A percentile compares a stretch with the other conserved stretches of the same genome.
phyloP scores from a whole-genome alignment of 2,329 filamentous ascomycete genomes.

The Aspergillus pseudoviridinutans region DNA sequence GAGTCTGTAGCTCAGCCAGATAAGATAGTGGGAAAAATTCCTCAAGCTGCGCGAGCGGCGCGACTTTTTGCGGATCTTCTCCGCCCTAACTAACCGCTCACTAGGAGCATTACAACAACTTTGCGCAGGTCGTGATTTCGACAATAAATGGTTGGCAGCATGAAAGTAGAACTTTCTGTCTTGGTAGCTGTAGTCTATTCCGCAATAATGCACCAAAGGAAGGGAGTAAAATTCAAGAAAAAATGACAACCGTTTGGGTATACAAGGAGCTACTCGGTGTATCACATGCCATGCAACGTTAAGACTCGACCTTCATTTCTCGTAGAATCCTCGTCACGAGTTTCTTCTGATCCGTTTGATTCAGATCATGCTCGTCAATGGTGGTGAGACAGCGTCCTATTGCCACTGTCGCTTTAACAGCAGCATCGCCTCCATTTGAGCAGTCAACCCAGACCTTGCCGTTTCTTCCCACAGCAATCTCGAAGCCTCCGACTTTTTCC shows the following conservation, averaged over 20 bases:
- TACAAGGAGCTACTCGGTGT: background rate
- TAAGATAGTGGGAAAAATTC: background rate
- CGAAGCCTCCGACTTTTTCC: constrained; percentile 61
- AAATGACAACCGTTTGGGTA: background rate
- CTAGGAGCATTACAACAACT: background rate
- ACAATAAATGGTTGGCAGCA: background rate
- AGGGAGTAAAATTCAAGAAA: background rate
- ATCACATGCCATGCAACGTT: constrained; percentile 5
- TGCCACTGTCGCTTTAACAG: constrained; percentile 64
- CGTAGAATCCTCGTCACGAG: constrained; percentile 41
- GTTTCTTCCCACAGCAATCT: constrained; percentile 90
- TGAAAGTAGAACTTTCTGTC: background rate
- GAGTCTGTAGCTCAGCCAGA: background rate
- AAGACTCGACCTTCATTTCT: constrained; percentile 37
- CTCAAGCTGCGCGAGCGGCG: background rate
- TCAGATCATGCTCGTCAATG: constrained; percentile 62
- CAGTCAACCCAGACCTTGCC: constrained; percentile 89
- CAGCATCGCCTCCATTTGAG: constrained; percentile 50
- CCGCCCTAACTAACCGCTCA: background rate
- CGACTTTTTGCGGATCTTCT: background rate
- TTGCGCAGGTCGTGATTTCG: background rate
- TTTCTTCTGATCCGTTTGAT: constrained; percentile 44
- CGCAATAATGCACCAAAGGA: background rate
- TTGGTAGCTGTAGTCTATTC: background rate
- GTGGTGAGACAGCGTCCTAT: constrained; percentile 75